Evolutionary conservation across 371 early-diverging fungal genomes (phyloP).

Genomic region (Apophysomyces elegans): DNA sequence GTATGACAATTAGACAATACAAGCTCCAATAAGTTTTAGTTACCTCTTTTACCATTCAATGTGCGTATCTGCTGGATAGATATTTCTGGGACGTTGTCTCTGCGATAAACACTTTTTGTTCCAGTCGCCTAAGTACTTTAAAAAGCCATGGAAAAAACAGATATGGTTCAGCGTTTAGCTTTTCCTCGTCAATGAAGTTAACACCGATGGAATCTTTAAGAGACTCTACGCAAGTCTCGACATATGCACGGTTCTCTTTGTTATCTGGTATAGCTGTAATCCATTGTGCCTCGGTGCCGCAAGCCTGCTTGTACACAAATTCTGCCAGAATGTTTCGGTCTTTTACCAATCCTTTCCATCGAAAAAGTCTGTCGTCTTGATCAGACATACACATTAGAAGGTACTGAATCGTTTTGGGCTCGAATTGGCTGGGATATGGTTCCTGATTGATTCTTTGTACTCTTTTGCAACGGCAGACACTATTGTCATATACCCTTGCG

Average conservation of each 20-base stretch:
- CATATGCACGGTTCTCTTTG: background rate
- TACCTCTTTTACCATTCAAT: conserved; percentile 1
- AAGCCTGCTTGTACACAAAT: background rate
- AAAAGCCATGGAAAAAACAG: too few relatives aligned
- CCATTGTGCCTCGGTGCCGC: background rate
- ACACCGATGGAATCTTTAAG: background rate
- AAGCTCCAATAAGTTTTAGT: background rate
- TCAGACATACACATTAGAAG: background rate
- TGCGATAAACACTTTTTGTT: too few relatives aligned
- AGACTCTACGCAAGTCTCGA: background rate
- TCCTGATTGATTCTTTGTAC: too few relatives aligned
- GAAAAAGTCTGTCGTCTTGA: background rate
- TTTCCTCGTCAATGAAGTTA: background rate
- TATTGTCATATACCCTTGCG: too few relatives aligned
- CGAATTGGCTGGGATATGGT: too few relatives aligned
- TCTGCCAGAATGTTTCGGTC: background rate
- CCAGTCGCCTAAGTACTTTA: too few relatives aligned
- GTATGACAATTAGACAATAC: background rate
- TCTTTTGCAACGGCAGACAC: too few relatives aligned
- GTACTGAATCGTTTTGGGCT: background rate
- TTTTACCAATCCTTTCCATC: conserved; percentile 1
- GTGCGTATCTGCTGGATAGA: background rate
- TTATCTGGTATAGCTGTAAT: background rate
- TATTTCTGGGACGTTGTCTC: too few relatives aligned
- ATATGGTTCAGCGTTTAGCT: too few relatives aligned